phyloP scores from a whole-genome alignment of 2,329 filamentous ascomycete species.

The Macrophomina phaseolina region DNA sequence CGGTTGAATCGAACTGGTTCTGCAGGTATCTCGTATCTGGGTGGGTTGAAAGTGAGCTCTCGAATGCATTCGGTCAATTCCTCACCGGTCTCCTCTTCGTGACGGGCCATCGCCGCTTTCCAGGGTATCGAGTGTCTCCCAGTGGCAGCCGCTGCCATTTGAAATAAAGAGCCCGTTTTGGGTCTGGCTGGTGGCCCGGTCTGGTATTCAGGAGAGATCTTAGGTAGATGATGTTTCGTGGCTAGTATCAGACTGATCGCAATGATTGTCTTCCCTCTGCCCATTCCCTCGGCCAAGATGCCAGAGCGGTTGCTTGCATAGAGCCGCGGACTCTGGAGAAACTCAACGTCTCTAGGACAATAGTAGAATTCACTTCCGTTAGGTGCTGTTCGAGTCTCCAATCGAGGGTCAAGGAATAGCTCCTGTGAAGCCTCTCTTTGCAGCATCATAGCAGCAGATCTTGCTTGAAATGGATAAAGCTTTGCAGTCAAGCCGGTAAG shows the following conservation, averaged over 20 bases:
- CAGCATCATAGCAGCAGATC: constrained; percentile 82
- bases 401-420: constrained; percentile 73
- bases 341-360: constrained; percentile 66
- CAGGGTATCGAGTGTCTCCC: constrained; percentile 74
- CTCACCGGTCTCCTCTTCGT: constrained; percentile 55
- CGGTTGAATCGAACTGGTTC: constrained; percentile 50
- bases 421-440: constrained; percentile 74
- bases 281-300: constrained; percentile 80
- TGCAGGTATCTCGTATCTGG: constrained; percentile 49
- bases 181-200: constrained; percentile 49
- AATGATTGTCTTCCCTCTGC: constrained; percentile 83
- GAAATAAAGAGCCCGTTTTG: constrained; percentile 66
- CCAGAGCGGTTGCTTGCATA: constrained; percentile 80
- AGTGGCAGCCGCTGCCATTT: constrained; percentile 76
- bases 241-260: constrained; percentile 74
- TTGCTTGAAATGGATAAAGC: constrained; percentile 79
- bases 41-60: constrained; percentile 41
- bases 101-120: constrained; percentile 66
- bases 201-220: constrained; percentile 67
- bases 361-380: constrained; percentile 70
- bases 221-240: constrained; percentile 71
- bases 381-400: constrained; percentile 67
- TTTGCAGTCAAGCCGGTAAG: constrained; percentile 63
- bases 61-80: constrained; percentile 41
- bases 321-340: constrained; percentile 69